phyloP scores from a whole-genome alignment of 2,329 filamentous ascomycete species.

The Alternaria metachromatica region DNA sequence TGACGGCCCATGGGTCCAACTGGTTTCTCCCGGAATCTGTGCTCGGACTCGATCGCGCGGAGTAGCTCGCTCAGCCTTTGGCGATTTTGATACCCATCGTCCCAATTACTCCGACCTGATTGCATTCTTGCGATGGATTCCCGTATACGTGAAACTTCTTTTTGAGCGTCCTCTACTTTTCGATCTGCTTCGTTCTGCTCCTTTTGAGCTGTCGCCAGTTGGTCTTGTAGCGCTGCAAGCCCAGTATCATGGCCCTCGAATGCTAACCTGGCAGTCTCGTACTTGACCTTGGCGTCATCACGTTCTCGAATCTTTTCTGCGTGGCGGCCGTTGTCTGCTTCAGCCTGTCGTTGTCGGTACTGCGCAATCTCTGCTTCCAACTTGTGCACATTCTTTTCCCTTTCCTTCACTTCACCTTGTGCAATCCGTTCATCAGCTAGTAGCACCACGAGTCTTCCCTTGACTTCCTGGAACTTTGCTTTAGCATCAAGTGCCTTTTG shows the following conservation, averaged over 20 bases:
- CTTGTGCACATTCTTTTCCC: constrained; percentile 53
- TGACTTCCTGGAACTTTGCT: constrained; percentile 61
- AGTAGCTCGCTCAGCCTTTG: constrained; percentile 68
- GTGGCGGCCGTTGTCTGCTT: constrained; percentile 72
- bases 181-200: constrained; percentile 25
- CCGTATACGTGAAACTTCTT: constrained; percentile 63
- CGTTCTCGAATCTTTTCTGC: constrained; percentile 66
- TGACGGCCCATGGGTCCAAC: constrained; percentile 84
- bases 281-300: constrained; percentile 62
- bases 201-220: constrained; percentile 41
- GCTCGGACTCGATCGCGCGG: constrained; percentile 71
- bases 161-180: constrained; percentile 38
- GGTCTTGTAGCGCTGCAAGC: constrained; percentile 44
- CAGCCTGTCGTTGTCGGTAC: constrained; percentile 66
- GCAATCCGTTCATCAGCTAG: constrained; percentile 70
- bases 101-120: constrained; percentile 63
- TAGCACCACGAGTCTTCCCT: constrained; percentile 61
- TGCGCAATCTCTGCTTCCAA: constrained; percentile 56
- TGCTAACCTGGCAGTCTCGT: constrained; percentile 53
- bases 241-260: constrained; percentile 53
- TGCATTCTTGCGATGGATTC: constrained; percentile 60
- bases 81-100: constrained; percentile 66
- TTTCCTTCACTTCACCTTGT: constrained; percentile 62
- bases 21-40: constrained; percentile 72
- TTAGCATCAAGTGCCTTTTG: constrained; percentile 59